phyloP scores from a whole-genome alignment of 352 stramenopile genomes.

The Phytophthora tubulina region DNA sequence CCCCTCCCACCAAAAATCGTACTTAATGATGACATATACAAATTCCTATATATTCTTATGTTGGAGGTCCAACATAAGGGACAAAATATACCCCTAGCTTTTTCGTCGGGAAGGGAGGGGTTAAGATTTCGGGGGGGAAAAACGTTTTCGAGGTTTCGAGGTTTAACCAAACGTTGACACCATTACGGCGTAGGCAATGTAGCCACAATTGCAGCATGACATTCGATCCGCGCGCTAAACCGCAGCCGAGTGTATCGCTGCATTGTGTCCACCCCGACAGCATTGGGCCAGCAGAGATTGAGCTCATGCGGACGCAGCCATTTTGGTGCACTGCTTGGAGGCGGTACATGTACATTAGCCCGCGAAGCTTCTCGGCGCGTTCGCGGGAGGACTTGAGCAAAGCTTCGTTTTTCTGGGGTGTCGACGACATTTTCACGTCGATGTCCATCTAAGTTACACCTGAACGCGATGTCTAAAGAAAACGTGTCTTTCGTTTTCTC shows the following conservation, averaged over 20 bases:
- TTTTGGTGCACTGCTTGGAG: background rate
- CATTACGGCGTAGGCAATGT: no score
- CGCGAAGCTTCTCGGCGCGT: conserved; percentile 18
- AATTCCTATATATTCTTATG: conserved; percentile 25
- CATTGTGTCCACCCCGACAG: no score
- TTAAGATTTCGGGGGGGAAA: background rate
- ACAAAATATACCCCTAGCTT: conserved; percentile 22
- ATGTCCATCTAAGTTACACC: no score
- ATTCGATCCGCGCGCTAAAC: no score
- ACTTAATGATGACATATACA: conserved; percentile 1
- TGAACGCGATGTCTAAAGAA: no score
- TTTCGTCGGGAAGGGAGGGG: conserved; percentile 14
- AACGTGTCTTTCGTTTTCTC: no score
- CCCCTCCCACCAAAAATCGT: background rate
- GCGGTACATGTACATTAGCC: background rate
- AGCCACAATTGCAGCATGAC: no score
- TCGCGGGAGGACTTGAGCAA: conserved; percentile 3
- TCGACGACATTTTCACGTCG: background rate
- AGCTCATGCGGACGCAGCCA: background rate
- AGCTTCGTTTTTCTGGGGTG: conserved; percentile 24
- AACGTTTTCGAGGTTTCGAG: background rate
- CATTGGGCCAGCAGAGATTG: no score
- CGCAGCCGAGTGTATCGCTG: no score
- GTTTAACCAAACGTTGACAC: no score
- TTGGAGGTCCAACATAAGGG: conserved; percentile 25